Evolutionary conservation across 2,329 filamentous ascomycete species (phyloP), one percentile per base, ranked within the genome.

Genomic region (Phyllosticta citriasiana): DNA sequence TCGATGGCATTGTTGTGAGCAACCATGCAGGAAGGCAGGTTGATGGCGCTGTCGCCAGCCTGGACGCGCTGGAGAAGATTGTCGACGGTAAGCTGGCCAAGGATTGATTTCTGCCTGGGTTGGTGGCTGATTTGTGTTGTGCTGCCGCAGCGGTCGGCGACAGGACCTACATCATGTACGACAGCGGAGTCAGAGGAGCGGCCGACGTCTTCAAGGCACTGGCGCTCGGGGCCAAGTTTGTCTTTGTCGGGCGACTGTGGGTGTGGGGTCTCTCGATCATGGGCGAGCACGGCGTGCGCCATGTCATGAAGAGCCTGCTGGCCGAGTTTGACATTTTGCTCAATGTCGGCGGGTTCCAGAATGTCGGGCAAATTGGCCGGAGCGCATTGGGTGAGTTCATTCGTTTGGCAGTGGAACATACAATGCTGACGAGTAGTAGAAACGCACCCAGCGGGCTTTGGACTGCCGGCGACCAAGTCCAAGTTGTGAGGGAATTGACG

Each of bases 1-100:
- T 83, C 2, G 83, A 89, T 65, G 87, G 84, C 0, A 87, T 91
- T 55, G 79, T 90, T 1, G 76, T 90, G 1, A 83, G 80, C 14
- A 91, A 91, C 66, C 88, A 91, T 69, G 88, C 87, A 1, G 87
- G 87, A 0, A 72, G 87, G 22, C 83, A 86, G 70, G 81, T 86
- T 2, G 84, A 86, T 65, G 83, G 83, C 0, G 82, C 83, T 2
- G 75, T 83, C 61, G 83, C 79, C 12, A 83, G 79, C 66, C 69
- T 86, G 57, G 84, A 86, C 68, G 82, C 82, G 1, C 66, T 86
- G 64, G 82, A 85, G 72, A 80, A 79, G 62, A 85, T 86, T 61
- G 79, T 78, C 1, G 73, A 78, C 64, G 78, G 76, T 77, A 66
- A 66, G 73, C 66, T 22, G 25, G 55, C 63, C 56, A 40, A 10